Conservation (phyloP, 2,329 filamentous ascomycete species). For the Penicillium capsulatum region DNA sequence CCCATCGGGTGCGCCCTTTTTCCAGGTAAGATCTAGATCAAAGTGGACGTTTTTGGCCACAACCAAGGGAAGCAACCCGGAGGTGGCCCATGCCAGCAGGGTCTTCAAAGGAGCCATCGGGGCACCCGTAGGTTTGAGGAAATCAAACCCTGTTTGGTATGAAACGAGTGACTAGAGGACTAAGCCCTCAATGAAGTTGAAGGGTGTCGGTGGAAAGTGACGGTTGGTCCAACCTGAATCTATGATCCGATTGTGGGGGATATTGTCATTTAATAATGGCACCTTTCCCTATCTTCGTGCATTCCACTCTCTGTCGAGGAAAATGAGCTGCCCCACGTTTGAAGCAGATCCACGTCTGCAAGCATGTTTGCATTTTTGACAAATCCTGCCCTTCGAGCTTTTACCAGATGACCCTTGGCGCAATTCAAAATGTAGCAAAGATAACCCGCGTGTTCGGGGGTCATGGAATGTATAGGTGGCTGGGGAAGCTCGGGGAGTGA, state of each 20-base stretch:
- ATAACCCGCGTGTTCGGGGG: background rate
- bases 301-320: too few species aligned
- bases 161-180: too few species aligned
- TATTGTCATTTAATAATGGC: background rate
- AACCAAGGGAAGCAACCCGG: slow-evolving; percentile 9
- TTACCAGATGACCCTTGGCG: too few species aligned
- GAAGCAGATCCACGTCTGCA: background rate
- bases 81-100: slow-evolving; percentile 9
- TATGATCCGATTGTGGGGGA: too few species aligned
- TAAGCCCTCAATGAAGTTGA: too few species aligned
- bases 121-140: background rate
- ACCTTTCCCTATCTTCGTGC: background rate
- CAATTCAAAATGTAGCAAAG: too few species aligned
- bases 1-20: slow-evolving; percentile 31
- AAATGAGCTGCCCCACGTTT: background rate
- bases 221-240: too few species aligned
- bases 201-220: too few species aligned
- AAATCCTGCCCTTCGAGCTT: slow-evolving; percentile 4
- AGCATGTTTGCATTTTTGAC: slow-evolving; percentile 13
- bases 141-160: background rate
- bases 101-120: slow-evolving; percentile 15
- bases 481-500: background rate
- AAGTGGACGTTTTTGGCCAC: slow-evolving; percentile 20
- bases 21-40: slow-evolving; percentile 34
- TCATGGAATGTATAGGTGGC: slow-evolving; percentile 6